Conservation (phyloP, 1,284 basidiomycete genomes). For the Microbotryum intermedium region DNA sequence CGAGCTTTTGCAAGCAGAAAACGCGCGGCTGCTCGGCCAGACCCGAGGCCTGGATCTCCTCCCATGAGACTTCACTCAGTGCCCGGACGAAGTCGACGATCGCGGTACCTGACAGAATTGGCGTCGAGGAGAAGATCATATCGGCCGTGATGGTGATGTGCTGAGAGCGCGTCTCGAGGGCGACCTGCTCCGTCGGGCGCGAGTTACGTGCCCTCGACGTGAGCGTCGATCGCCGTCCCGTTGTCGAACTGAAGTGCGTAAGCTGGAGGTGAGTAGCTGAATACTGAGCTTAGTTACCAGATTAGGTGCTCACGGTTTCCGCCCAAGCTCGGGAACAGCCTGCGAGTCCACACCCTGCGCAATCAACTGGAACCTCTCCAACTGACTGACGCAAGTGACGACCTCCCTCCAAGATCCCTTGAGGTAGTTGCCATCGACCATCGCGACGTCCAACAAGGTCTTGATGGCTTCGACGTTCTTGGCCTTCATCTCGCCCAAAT, state of each 20-base stretch:
- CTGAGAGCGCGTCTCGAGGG: constrained; percentile 90
- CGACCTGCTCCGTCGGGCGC: constrained; percentile 76
- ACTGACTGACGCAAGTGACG: constrained; percentile 86
- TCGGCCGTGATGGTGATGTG: constrained; percentile 98
- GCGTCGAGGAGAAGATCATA: constrained; percentile 96
- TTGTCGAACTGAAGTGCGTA: constrained; percentile 2
- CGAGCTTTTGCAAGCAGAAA: constrained; percentile 96
- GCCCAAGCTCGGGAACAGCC: constrained; percentile 68
- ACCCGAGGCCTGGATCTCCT: constrained; percentile 96
- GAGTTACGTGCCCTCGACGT: constrained; percentile 37
- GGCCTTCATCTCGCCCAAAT: constrained; percentile 92
- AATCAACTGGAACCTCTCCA: constrained; percentile 95
- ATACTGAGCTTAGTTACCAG: neutral
- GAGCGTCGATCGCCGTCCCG: constrained; percentile 17
- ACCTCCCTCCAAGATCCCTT: constrained; percentile 95
- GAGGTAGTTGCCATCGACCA: constrained; percentile 85
- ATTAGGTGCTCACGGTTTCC: constrained; percentile 56
- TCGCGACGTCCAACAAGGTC: constrained; percentile 79
- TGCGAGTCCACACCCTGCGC: constrained; percentile 55
- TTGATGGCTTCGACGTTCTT: constrained; percentile 99
- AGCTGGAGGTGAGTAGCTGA: neutral
- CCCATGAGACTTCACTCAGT: constrained; percentile 95
- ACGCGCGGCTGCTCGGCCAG: constrained; percentile 76
- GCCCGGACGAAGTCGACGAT: constrained; percentile 98
- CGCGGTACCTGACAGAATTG: constrained; percentile 86